Evolutionary conservation across 805 yeast genomes (phyloP), one percentile per base, ranked within the genome.

Genomic region (Candida gorgasii): DNA sequence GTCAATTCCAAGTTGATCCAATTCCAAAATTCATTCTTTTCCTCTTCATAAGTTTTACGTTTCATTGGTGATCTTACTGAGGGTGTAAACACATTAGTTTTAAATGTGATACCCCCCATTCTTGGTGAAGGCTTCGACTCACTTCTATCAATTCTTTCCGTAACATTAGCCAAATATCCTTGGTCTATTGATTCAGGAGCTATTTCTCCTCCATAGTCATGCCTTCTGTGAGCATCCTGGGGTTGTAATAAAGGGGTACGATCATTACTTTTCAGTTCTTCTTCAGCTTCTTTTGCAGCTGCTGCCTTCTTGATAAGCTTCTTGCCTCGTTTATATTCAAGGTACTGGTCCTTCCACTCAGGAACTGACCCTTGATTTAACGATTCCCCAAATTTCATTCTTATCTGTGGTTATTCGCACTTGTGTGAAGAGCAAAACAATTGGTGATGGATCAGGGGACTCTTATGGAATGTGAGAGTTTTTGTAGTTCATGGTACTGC

Each of bases 281-380:
- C 11, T 13, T 29, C 34, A 16, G 14, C 23, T 19, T 46, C 49
- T 22, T 51, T 53, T 8, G 47, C 50, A 24, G 39, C 38, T n/a
- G 47, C 47, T 12, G 71, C 54, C 41, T 63, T 63, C 46, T 75
- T 73, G 42, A 80, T 74, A 30, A 71, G 57, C 56, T 76, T 75
- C 55, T 80, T 80, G 31, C 86, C 85, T 8, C 53, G 58, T 51
- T 81, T 80, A 58, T 84, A 84, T 55, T 87, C 85, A 24, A 90
- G 72, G 57, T 90, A 90, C 55, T 82, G 82, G 41, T 80, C 83
- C 55, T 79, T 81, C 97, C 97, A 90, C 55, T 86, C 95, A 4
- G 97, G 96, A 43, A 86, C 85, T 27, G 80, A 72, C 43, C 83
- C 83, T 38, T 82, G 84, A 49, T 74, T 76, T 44, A 84, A 66